A percentile compares a stretch with the other conserved stretches of the same genome.
phyloP scores from a whole-genome alignment of 2,329 filamentous ascomycete genomes.

The Hymenoscyphus fraxineus region DNA sequence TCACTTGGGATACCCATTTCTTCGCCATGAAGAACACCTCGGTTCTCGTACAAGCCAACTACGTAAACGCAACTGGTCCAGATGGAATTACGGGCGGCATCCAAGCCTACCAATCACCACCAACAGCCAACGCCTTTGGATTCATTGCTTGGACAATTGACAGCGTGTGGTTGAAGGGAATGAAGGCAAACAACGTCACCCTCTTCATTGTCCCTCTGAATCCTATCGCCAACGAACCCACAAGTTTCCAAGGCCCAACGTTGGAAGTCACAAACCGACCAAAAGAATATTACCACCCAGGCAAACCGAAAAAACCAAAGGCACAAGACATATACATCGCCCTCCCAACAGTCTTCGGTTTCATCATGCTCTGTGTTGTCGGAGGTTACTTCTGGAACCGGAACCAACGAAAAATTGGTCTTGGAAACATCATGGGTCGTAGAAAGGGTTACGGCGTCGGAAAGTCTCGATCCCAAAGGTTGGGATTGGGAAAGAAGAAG shows the following conservation, averaged over 20 bases:
- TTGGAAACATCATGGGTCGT: conserved; percentile 33
- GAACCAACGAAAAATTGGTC: conserved; percentile 28
- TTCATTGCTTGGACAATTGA: conserved; percentile 29
- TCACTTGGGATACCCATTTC: conserved; percentile 32
- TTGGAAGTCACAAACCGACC: conserved; percentile 26
- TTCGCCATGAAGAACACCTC: conserved; percentile 26
- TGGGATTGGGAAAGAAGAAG: conserved; percentile 27
- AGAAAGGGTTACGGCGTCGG: conserved; percentile 30
- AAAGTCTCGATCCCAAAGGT: conserved; percentile 29
- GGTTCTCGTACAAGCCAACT: conserved; percentile 30
- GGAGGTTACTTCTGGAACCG: conserved; percentile 28
- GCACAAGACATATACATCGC: conserved; percentile 32
- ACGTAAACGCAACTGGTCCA: conserved; percentile 24
- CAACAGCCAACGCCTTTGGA: conserved; percentile 21
- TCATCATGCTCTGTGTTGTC: conserved; percentile 26
- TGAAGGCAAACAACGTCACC: conserved; percentile 29
- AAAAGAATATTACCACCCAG: conserved; percentile 22
- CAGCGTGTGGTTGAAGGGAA: conserved; percentile 24
- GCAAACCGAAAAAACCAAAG: conserved; percentile 19
- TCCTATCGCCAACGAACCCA: conserved; percentile 15
- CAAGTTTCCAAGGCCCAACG: conserved; percentile 24
- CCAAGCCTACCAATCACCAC: conserved; percentile 30
- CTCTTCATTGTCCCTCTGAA: conserved; percentile 26
- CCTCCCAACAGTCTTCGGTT: conserved; percentile 29
- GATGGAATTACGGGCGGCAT: conserved; percentile 16